Base-by-base conservation (phyloP, 352 stramenopile species). In the Saprolegnia parasitica region DNA sequence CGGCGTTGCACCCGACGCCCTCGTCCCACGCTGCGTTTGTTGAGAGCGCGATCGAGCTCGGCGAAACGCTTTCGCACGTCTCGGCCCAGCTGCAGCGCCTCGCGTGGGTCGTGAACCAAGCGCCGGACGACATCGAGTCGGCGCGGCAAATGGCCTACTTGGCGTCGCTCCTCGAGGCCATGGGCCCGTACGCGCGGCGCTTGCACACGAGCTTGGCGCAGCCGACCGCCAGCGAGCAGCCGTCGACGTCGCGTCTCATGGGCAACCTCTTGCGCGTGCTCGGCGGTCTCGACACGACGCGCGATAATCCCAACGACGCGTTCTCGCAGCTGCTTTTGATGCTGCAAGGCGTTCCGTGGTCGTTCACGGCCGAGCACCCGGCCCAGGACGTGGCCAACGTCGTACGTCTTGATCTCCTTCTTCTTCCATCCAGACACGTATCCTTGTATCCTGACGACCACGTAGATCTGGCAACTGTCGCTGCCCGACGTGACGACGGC, bases 311-410 rank as follows among this genome's bases (percentile, higher is more conserved):
- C 2, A 35, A 35, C 29, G 29, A 35, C 29, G 29, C 29, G 29
- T n/a, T 49, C 42, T 15, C 42, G 42, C 42, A n/a, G 18, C 8
- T 49, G 42, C 42, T 49, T 60, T 11, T 24, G n/a, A 16, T 35
- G 24, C 52, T 40, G 24, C 35, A 35, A n/a, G 13, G 11, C 13
- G 52, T n/a, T 26, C 52, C 52, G 35, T 60, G 52, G 52, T 42
- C 52, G 11, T 9, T 60, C 24, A 18, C 24, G 35, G 20, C 52
- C 24, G 24, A 15, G 35, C 52, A 60, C 52, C 52, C 52, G 11
- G 52, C 52, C 3, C 52, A 60, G 20, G 52, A 60, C 35, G 35
- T 60, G 24, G 24, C 35, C 35, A 40, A 60, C 35, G 20, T 60
- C 35, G 52, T 60, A 60, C 52, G 24, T 60, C 29, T 35, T 35